Conservation (phyloP, 23 red algal genomes). For the Chondrus crispus region DNA sequence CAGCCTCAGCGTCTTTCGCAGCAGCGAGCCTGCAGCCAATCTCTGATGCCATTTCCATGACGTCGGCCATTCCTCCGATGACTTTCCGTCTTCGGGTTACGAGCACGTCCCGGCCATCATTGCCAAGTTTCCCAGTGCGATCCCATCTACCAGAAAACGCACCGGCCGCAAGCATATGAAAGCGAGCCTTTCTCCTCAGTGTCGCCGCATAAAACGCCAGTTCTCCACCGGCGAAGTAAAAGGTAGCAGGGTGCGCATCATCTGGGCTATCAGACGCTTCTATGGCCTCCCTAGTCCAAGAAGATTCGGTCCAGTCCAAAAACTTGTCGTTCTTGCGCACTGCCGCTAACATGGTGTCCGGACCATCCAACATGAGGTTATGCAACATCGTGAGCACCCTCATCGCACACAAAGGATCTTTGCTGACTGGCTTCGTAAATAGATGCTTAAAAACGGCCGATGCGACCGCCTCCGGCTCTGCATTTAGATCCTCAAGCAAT, state of each 20-base stretch:
- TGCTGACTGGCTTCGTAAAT: constrained; percentile 56
- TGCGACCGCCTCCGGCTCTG: not conserved
- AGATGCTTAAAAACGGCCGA: constrained; percentile 55
- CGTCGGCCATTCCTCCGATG: constrained; percentile 72
- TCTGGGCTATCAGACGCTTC: not conserved
- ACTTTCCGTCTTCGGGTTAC: constrained; percentile 59
- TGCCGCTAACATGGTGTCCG: constrained; percentile 12
- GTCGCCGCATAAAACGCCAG: constrained; percentile 65
- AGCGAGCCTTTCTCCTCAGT: constrained; percentile 68
- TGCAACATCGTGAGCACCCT: constrained; percentile 56
- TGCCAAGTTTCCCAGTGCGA: constrained; percentile 23
- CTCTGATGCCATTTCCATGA: constrained; percentile 51
- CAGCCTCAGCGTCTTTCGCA: constrained; percentile 39
- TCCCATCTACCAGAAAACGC: constrained; percentile 67
- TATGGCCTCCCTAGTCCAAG: constrained; percentile 68
- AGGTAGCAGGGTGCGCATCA: not conserved
- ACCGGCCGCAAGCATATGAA: constrained; percentile 60
- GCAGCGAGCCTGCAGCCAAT: constrained; percentile 31
- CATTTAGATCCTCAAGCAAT: constrained; percentile 41
- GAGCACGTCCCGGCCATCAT: constrained; percentile 49
- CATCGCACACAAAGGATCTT: constrained; percentile 62
- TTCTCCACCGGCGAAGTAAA: constrained; percentile 57
- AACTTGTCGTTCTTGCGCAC: constrained; percentile 69
- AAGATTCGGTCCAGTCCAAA: constrained; percentile 57
- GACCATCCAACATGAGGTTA: constrained; percentile 69